These are phyloP conservation scores for Zygoascus biomembranicola DNA, from an alignment of 805 yeast species.

Conservation along the genomic window DNA sequence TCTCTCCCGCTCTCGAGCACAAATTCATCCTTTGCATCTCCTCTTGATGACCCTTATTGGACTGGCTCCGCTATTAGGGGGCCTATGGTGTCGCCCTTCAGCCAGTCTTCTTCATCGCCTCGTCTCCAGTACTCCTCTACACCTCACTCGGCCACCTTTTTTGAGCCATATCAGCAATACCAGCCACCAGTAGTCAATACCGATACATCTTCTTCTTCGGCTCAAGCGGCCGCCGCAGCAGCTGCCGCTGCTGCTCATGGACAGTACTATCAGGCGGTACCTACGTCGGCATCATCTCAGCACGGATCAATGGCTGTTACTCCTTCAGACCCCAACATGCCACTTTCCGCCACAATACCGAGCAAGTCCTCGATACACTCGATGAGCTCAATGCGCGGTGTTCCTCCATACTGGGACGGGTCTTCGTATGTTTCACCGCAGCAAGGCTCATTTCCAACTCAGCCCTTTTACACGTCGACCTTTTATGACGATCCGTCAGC, in stretches of 20 bases:
- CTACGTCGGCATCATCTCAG: neutral
- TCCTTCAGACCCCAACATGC: neutral
- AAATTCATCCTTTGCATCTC: neutral
- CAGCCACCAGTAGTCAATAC: neutral
- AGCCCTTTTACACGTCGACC: neutral
- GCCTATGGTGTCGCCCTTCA: neutral
- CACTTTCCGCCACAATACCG: neutral
- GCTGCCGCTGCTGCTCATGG: slow-evolving; percentile 4
- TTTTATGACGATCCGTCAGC: neutral
- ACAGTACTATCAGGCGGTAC: neutral
- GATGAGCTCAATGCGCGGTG: neutral
- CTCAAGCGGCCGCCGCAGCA: neutral
- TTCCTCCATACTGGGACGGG: neutral
- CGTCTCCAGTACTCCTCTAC: neutral
- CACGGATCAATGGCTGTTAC: neutral
- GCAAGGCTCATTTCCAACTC: neutral
- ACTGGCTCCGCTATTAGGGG: neutral
- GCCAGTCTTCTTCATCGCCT: neutral
- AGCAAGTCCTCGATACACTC: neutral
- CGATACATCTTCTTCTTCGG: neutral
- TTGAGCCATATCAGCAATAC: neutral
- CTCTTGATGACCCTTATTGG: neutral
- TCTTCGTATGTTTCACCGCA: neutral
- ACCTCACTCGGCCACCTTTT: neutral
- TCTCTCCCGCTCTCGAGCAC: neutral